Conservation (phyloP, 2,329 filamentous ascomycete species). For the Erysiphe neolycopersici region DNA sequence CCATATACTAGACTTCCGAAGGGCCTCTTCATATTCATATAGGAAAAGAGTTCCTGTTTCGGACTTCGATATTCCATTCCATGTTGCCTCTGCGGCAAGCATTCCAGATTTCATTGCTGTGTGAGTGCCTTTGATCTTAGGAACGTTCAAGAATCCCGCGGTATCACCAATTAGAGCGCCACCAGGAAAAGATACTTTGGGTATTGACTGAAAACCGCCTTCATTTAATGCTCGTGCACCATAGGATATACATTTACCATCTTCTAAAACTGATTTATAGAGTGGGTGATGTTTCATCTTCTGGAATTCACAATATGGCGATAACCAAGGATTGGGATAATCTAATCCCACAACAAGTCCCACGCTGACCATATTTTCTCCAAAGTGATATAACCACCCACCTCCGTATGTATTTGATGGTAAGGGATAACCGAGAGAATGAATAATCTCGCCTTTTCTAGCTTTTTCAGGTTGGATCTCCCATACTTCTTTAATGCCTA, state of each 20-base stretch:
- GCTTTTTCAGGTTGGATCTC: slow-evolving; percentile 87
- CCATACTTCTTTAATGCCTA: slow-evolving; percentile 95
- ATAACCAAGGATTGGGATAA: slow-evolving; percentile 90
- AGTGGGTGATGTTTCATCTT: slow-evolving; percentile 96
- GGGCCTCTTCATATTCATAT: slow-evolving; percentile 75
- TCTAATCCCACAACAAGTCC: slow-evolving; percentile 83
- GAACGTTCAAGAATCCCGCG: slow-evolving; percentile 87
- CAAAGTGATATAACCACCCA: slow-evolving; percentile 99
- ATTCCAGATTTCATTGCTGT: slow-evolving; percentile 96
- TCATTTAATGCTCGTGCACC: slow-evolving; percentile 77
- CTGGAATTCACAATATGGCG: slow-evolving; percentile 89
- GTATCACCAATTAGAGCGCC: slow-evolving; percentile 90
- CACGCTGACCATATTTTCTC: slow-evolving; percentile 80
- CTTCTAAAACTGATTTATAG: slow-evolving; percentile 66
- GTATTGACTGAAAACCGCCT: slow-evolving; percentile 92
- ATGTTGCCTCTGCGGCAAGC: slow-evolving; percentile 80
- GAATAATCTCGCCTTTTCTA: slow-evolving; percentile 55
- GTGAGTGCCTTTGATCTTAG: slow-evolving; percentile 96
- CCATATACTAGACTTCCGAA: slow-evolving; percentile 75
- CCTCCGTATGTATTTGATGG: slow-evolving; percentile 79
- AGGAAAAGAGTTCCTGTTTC: slow-evolving; percentile 57
- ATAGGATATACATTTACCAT: slow-evolving; percentile 93
- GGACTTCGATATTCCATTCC: slow-evolving; percentile 35
- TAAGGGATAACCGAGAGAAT: slow-evolving; percentile 83
- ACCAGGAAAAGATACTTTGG: slow-evolving; percentile 87